Percentiles rank a stretch among this genome's conserved stretches.
Evolutionary conservation across 2,329 filamentous ascomycete species (phyloP).

Genomic region (Cordyceps cicadae): DNA sequence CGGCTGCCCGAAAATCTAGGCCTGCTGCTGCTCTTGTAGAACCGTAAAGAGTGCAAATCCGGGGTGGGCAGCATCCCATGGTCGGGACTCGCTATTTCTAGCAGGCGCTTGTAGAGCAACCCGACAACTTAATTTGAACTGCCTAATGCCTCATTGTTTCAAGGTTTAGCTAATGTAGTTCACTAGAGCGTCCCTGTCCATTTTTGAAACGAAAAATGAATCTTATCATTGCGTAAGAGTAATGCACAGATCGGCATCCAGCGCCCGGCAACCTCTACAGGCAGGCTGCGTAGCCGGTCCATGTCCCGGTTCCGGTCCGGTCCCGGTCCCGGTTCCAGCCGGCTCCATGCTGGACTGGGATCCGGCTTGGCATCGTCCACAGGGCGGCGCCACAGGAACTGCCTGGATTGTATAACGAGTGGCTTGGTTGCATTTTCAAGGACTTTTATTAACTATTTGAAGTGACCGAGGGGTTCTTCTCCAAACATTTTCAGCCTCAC

Average conservation of each 20-base stretch:
- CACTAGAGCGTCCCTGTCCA: background rate
- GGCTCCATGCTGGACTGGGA: background rate
- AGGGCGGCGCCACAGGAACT: background rate
- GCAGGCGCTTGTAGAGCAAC: too few species aligned
- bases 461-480: too few species aligned
- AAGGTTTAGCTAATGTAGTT: too few species aligned
- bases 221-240: background rate
- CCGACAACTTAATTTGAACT: too few species aligned
- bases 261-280: background rate
- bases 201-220: background rate
- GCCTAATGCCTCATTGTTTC: too few species aligned
- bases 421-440: background rate
- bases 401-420: too few species aligned
- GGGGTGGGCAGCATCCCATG: background rate
- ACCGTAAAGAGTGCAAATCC: background rate
- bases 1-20: too few species aligned
- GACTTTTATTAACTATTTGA: background rate
- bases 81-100: background rate
- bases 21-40: too few species aligned
- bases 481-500: too few species aligned
- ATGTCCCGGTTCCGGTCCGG: slow-evolving; percentile 10
- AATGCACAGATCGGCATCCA: background rate
- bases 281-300: background rate
- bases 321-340: slow-evolving; percentile 2
- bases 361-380: slow-evolving; percentile 1